Conservation (phyloP, 2,329 filamentous ascomycete species). For the Aspergillus novofumigatus region DNA sequence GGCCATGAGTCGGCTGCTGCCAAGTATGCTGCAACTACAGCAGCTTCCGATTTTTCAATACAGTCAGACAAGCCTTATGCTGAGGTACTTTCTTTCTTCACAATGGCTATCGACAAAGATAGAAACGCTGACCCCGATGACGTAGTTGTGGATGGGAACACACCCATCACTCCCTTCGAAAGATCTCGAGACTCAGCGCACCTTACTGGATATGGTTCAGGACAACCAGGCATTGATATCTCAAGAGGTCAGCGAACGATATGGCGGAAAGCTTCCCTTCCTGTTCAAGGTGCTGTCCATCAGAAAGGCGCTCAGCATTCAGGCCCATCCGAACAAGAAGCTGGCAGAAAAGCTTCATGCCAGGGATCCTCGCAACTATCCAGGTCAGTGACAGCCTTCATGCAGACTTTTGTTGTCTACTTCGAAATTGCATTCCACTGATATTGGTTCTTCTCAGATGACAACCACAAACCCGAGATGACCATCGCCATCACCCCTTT, state of each 20-base stretch:
- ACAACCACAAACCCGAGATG: constrained; percentile 99
- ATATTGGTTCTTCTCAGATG: constrained; percentile 52
- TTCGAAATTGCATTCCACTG: not conserved
- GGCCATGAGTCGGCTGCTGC: constrained; percentile 84
- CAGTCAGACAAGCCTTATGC: constrained; percentile 89
- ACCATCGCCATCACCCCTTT: constrained; percentile 94
- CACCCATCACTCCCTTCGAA: constrained; percentile 94
- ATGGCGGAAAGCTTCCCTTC: constrained; percentile 81
- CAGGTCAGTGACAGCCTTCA: constrained; percentile 42
- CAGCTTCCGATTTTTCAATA: constrained; percentile 68
- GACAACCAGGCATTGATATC: constrained; percentile 83
- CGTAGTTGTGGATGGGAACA: constrained; percentile 96
- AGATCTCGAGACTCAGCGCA: constrained; percentile 76
- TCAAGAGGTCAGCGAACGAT: constrained; percentile 66
- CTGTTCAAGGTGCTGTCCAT: constrained; percentile 98
- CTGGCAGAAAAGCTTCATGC: constrained; percentile 84
- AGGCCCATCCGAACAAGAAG: constrained; percentile 94
- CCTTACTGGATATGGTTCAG: constrained; percentile 79
- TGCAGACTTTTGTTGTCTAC: not conserved
- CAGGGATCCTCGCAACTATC: constrained; percentile 87
- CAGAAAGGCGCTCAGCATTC: constrained; percentile 92
- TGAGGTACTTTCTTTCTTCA: constrained; percentile 55
- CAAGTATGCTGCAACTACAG: constrained; percentile 81
- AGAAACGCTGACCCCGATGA: constrained; percentile 8
- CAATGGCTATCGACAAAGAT: not conserved